These are phyloP conservation scores for Dryas octopetala DNA, from an alignment of 306 rosid genomes.

Conservation along the genomic window DNA sequence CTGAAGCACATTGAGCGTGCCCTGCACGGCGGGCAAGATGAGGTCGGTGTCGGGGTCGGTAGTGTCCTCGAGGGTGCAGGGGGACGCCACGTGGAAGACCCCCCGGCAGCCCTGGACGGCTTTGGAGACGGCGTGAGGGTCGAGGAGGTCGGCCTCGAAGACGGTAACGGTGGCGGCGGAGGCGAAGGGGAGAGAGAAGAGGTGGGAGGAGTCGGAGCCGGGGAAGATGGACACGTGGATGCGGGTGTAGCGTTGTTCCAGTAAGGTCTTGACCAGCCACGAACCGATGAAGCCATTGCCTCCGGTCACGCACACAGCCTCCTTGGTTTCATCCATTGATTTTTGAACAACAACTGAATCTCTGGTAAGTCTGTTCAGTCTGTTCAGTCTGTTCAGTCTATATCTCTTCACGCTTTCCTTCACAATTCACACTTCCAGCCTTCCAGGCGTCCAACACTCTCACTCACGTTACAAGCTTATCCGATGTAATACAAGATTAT, in stretches of 20 bases:
- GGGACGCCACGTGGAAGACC: constrained; percentile 87
- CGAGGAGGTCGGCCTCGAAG: constrained; percentile 57
- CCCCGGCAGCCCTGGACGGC: constrained; percentile 67
- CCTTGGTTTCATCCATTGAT: neutral
- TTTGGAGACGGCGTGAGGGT: constrained; percentile 42
- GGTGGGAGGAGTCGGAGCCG: constrained; percentile 60
- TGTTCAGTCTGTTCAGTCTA: too few species aligned
- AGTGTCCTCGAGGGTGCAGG: constrained; percentile 80
- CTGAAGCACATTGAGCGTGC: constrained; percentile 69
- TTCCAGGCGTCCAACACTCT: too few species aligned
- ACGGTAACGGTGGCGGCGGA: constrained; percentile 33
- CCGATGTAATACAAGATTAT: too few species aligned
- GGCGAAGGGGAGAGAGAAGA: constrained; percentile 47
- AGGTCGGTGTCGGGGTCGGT: constrained; percentile 57
- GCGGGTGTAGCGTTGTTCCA: constrained; percentile 48
- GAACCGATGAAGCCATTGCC: constrained; percentile 93
- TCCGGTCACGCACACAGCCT: constrained; percentile 71
- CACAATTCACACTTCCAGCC: too few species aligned
- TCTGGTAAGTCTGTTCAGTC: too few species aligned
- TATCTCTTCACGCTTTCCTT: too few species aligned
- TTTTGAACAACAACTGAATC: too few species aligned
- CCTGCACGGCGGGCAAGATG: constrained; percentile 67
- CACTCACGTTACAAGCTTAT: too few species aligned
- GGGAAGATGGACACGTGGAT: constrained; percentile 78
- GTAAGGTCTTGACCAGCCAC: constrained; percentile 60